Percentiles rank a stretch among this genome's conserved stretches.
Evolutionary conservation across 306 rosid genomes (phyloP).

Genomic region (Adenanthera pavonina): DNA sequence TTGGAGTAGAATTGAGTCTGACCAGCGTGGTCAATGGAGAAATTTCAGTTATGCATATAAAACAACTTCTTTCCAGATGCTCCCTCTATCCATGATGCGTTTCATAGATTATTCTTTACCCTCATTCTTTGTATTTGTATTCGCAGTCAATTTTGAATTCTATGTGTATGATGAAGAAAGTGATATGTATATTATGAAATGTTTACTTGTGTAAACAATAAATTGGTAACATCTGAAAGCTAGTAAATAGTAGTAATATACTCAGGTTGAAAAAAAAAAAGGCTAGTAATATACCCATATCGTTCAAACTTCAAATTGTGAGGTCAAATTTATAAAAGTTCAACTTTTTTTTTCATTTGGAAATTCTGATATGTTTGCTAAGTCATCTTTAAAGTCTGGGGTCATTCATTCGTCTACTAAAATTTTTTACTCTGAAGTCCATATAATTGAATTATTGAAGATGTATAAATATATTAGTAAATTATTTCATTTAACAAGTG

Average conservation of each 20-base stretch:
- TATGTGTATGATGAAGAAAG: not conserved
- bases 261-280: no score
- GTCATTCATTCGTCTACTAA: no score
- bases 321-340: not conserved
- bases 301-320: not conserved
- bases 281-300: no score
- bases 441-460: no score
- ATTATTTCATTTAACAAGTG: no score
- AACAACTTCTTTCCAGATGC: slow-evolving; percentile 20
- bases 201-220: not conserved
- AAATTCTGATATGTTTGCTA: not conserved
- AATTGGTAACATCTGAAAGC: not conserved
- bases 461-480: no score
- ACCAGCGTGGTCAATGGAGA: slow-evolving; percentile 28
- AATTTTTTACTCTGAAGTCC: no score
- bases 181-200: not conserved
- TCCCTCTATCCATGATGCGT: slow-evolving; percentile 21
- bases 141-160: not conserved
- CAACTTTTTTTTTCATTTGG: not conserved
- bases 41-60: slow-evolving; percentile 40
- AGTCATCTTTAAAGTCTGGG: not conserved
- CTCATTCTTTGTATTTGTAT: not conserved
- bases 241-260: not conserved
- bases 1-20: slow-evolving; percentile 25
- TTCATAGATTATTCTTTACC: slow-evolving; percentile 6